A percentile compares a stretch with the other conserved stretches of the same genome.
Conservation (phyloP, 2,329 filamentous ascomycete genomes). For the Botrytis pseudocinerea region DNA sequence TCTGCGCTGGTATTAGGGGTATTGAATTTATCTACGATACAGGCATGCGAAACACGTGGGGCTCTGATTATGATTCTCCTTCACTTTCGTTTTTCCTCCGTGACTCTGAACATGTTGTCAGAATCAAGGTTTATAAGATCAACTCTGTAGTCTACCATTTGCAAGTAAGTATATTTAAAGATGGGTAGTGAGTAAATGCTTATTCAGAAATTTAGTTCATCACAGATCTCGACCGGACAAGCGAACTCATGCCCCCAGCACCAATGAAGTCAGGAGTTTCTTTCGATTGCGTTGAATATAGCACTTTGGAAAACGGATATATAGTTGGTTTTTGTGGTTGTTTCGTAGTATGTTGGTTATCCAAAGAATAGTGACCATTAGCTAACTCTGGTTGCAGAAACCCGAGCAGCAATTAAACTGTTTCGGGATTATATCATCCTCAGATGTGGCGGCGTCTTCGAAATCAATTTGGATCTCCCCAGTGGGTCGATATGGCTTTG, state of each 20-base stretch:
- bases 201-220: conserved; percentile 22
- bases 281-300: conserved; percentile 22
- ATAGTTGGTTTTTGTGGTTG: conserved; percentile 25
- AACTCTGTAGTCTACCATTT: conserved; percentile 25
- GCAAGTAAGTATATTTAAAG: conserved; percentile 19
- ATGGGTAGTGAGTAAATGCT: not conserved
- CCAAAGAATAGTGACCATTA: conserved; percentile 2
- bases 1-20: conserved; percentile 16
- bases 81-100: conserved; percentile 25
- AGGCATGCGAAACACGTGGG: conserved; percentile 18
- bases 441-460: not conserved
- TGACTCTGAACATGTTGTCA: conserved; percentile 22
- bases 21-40: conserved; percentile 24
- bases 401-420: conserved; percentile 21
- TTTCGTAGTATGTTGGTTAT: conserved; percentile 22
- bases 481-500: not conserved
- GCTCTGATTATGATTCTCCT: conserved; percentile 22
- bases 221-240: conserved; percentile 23
- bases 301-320: conserved; percentile 13
- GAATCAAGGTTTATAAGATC: conserved; percentile 25
- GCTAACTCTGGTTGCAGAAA: conserved; percentile 20
- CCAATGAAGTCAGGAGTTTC: conserved; percentile 1
- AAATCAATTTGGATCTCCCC: not conserved
- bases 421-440: conserved; percentile 24
- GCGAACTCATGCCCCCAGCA: conserved; percentile 20